phyloP scores from a whole-genome alignment of 2,329 filamentous ascomycete species.

The Aureobasidium sp. region DNA sequence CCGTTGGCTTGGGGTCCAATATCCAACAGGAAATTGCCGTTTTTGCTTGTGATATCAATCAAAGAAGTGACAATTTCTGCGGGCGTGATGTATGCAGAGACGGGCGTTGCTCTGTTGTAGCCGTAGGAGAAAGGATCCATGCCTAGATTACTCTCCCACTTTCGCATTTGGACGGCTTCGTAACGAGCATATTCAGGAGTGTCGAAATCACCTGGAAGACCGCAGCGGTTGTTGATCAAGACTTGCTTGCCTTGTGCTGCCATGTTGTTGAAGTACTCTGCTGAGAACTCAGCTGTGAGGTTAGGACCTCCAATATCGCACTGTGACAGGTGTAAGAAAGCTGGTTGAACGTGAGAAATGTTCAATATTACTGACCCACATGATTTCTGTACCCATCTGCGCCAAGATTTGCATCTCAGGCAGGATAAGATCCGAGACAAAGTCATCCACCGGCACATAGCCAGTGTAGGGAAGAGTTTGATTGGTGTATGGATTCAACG shows the following conservation, averaged over 20 bases:
- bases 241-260: conserved; percentile 41
- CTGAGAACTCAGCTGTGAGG: conserved; percentile 36
- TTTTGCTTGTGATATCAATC: conserved; percentile 49
- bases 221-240: conserved; percentile 51
- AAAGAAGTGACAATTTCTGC: conserved; percentile 41
- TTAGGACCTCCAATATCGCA: conserved; percentile 42
- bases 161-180: conserved; percentile 43
- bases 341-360: neutral
- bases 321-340: conserved; percentile 22
- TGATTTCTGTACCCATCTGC: conserved; percentile 37
- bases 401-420: conserved; percentile 41
- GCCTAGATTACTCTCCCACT: conserved; percentile 54
- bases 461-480: conserved; percentile 38
- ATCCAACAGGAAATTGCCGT: conserved; percentile 51
- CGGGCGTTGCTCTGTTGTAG: conserved; percentile 50
- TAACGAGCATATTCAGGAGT: conserved; percentile 53
- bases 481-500: conserved; percentile 40
- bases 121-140: conserved; percentile 56
- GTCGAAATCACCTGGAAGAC: conserved; percentile 51
- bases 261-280: conserved; percentile 37
- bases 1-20: conserved; percentile 52
- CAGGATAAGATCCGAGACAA: conserved; percentile 35
- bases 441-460: conserved; percentile 37
- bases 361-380: conserved; percentile 21
- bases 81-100: conserved; percentile 46